A percentile compares a stretch with the other conserved stretches of the same genome.
Evolutionary conservation across 139 green algal species (phyloP).

Genomic region (Chlorella ohadii): DNA sequence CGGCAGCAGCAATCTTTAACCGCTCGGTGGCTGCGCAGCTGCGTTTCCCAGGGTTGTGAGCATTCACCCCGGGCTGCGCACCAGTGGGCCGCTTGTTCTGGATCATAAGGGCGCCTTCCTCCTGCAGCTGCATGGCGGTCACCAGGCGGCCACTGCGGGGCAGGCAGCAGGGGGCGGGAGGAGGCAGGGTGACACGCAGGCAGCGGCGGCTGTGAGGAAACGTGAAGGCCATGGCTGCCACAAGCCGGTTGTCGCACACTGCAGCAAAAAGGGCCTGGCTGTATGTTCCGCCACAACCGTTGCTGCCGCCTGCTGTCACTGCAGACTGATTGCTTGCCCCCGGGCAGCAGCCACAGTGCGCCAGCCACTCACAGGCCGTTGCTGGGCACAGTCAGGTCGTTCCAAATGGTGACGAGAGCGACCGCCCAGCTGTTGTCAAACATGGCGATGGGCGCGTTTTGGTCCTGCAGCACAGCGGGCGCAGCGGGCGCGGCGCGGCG

Average conservation of each 20-base stretch:
- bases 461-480: background rate
- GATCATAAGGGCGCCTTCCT: constrained; percentile 17
- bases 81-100: background rate
- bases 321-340: too few relatives aligned
- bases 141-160: constrained; percentile 30
- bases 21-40: too few relatives aligned
- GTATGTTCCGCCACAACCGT: too few relatives aligned
- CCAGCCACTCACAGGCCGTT: constrained; percentile 33
- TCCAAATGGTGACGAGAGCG: constrained; percentile 29
- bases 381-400: constrained; percentile 28
- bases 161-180: background rate
- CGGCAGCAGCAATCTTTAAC: too few relatives aligned
- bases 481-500: background rate
- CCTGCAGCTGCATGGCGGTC: constrained; percentile 29
- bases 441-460: constrained; percentile 1
- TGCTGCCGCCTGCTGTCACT: too few relatives aligned
- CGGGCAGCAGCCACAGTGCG: background rate
- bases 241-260: too few relatives aligned
- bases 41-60: too few relatives aligned
- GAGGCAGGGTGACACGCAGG: too few relatives aligned
- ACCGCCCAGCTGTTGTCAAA: constrained; percentile 37
- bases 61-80: too few relatives aligned
- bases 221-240: too few relatives aligned
- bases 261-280: too few relatives aligned
- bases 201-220: too few relatives aligned